Percentiles rank a stretch among this genome's conserved stretches.
Evolutionary conservation across 257 asterid genomes (phyloP).

Genomic region (Nicotiana otophora): DNA sequence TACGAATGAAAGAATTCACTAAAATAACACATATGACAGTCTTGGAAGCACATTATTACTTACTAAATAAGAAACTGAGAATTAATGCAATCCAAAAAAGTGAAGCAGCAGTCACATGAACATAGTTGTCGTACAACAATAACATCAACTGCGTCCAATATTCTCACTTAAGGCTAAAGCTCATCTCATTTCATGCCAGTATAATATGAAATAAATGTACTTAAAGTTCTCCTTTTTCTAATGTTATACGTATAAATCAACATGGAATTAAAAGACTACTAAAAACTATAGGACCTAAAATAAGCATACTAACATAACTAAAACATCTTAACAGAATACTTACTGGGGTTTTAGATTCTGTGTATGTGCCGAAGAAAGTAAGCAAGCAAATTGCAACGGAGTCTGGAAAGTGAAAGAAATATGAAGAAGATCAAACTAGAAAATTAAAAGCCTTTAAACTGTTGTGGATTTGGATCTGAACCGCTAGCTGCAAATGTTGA

Average conservation of each 20-base stretch:
- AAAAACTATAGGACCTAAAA: too few relatives aligned
- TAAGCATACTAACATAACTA: too few relatives aligned
- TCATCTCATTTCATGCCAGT: too few relatives aligned
- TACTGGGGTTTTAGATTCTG: not conserved
- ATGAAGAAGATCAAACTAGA: not conserved
- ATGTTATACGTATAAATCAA: too few relatives aligned
- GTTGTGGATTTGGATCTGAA: slow-evolving; percentile 29
- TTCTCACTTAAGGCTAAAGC: too few relatives aligned
- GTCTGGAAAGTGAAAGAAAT: not conserved
- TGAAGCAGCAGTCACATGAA: not conserved
- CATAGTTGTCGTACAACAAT: too few relatives aligned
- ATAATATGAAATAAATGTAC: too few relatives aligned
- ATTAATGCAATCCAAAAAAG: not conserved
- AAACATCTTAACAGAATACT: too few relatives aligned
- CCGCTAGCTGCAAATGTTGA: not conserved
- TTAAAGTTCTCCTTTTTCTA: too few relatives aligned
- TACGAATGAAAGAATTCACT: not conserved
- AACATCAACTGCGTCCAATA: too few relatives aligned
- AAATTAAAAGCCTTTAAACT: not conserved
- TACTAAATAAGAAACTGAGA: not conserved
- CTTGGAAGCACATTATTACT: not conserved
- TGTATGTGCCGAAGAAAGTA: not conserved
- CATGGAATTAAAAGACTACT: too few relatives aligned
- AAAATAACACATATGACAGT: too few relatives aligned
- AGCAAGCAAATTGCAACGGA: not conserved